phyloP scores from a whole-genome alignment of 108 stramenopile genomes.

The Stephanodiscus minutulus region DNA sequence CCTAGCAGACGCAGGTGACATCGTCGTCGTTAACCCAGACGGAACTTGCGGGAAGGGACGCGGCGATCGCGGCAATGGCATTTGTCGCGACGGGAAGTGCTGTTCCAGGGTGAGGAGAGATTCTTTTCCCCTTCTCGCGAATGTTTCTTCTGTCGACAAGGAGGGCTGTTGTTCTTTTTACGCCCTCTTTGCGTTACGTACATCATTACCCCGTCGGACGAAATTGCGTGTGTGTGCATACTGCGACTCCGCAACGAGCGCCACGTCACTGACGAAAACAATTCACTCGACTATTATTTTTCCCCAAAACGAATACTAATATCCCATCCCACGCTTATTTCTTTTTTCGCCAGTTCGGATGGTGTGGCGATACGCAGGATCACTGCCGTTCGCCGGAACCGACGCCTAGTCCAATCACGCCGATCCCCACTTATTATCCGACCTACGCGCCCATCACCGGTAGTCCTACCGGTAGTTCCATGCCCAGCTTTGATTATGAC shows the following conservation, averaged over 20 bases:
- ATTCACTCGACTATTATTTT: too few species aligned
- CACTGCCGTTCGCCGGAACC: background rate
- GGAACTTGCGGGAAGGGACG: constrained; percentile 19
- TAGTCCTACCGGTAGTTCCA: background rate
- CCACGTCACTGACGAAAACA: background rate
- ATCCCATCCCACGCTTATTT: background rate
- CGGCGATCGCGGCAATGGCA: constrained; percentile 23
- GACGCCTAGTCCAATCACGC: background rate
- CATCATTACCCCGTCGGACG: too few species aligned
- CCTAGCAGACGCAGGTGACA: background rate
- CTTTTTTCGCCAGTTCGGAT: background rate
- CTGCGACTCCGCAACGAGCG: too few species aligned
- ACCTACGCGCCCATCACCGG: background rate
- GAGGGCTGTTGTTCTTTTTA: too few species aligned
- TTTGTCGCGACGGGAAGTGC: constrained; percentile 29
- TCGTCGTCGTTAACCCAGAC: background rate
- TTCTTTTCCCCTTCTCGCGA: background rate
- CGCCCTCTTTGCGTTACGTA: too few species aligned
- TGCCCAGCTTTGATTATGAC: background rate
- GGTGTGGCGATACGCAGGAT: background rate
- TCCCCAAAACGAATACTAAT: background rate
- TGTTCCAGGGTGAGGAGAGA: constrained; percentile 6
- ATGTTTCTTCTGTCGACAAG: too few species aligned
- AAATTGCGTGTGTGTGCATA: too few species aligned
- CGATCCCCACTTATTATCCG: background rate